Evolutionary conservation across 768 basidiomycete species (phyloP).

Genomic region (Mycena crocata): DNA sequence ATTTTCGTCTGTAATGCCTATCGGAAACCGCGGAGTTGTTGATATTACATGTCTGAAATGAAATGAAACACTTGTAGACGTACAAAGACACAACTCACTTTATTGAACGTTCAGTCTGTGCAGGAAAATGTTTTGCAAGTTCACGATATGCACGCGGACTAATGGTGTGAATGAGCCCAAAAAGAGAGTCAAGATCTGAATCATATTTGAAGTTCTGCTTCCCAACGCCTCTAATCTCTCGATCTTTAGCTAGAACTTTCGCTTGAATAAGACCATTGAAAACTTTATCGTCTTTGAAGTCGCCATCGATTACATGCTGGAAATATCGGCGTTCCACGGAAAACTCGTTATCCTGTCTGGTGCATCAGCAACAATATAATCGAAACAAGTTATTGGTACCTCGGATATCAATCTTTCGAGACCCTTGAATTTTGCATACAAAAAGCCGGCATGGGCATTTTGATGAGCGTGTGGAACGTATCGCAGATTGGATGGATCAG

Average conservation of each 20-base stretch:
- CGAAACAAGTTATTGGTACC: neutral
- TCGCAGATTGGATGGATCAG: neutral
- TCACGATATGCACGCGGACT: slow-evolving; percentile 34
- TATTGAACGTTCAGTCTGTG: slow-evolving; percentile 26
- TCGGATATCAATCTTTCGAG: slow-evolving; percentile 5
- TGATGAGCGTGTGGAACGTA: slow-evolving; percentile 3
- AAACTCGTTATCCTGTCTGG: neutral
- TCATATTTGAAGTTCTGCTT: slow-evolving; percentile 42
- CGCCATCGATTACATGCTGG: slow-evolving; percentile 31
- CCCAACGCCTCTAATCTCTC: slow-evolving; percentile 33
- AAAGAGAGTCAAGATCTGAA: slow-evolving; percentile 33
- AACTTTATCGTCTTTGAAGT: slow-evolving; percentile 32
- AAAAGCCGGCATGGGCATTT: neutral
- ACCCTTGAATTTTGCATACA: slow-evolving; percentile 3
- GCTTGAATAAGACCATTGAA: slow-evolving; percentile 39
- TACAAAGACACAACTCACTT: slow-evolving; percentile 18
- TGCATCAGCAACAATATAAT: neutral
- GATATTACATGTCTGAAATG: neutral
- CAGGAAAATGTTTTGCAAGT: slow-evolving; percentile 29
- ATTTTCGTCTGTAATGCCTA: neutral
- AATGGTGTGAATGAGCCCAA: slow-evolving; percentile 25
- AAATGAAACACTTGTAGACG: neutral
- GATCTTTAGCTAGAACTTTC: slow-evolving; percentile 24
- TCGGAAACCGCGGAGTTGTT: slow-evolving; percentile 1
- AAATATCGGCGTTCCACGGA: slow-evolving; percentile 26